A percentile compares a stretch with the other conserved stretches of the same genome.
Conservation (phyloP, 2,329 filamentous ascomycete species). For the Tolypocladium endophyticum region DNA sequence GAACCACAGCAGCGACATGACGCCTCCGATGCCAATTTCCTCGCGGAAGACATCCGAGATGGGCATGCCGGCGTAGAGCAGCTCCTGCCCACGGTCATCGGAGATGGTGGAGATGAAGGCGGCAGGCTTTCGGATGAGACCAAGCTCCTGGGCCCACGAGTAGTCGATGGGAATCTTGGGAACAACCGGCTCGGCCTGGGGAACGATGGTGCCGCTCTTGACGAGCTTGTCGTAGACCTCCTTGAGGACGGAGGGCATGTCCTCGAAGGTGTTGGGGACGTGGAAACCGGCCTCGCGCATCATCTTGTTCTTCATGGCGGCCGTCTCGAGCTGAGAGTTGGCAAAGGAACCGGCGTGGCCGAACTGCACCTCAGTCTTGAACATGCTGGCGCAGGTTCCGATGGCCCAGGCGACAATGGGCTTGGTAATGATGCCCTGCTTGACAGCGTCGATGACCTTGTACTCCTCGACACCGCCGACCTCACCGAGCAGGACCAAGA, state of each 20-base stretch:
- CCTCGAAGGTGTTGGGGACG: conserved; percentile 95
- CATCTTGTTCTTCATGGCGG: conserved; percentile 88
- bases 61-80: conserved; percentile 97
- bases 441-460: conserved; percentile 96
- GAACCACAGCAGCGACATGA: conserved; percentile 99
- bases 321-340: conserved; percentile 98
- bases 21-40: conserved; percentile 97
- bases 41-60: conserved; percentile 99
- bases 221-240: conserved; percentile 83
- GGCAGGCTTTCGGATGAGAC: conserved; percentile 98
- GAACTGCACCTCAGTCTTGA: conserved; percentile 99
- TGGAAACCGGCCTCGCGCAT: conserved; percentile 93
- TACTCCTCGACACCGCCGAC: conserved; percentile 99
- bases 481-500: conserved; percentile 89
- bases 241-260: conserved; percentile 69
- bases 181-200: conserved; percentile 77
- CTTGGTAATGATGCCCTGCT: conserved; percentile 91
- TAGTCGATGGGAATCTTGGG: conserved; percentile 99
- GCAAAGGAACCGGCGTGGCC: conserved; percentile 97
- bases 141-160: conserved; percentile 98
- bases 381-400: conserved; percentile 98
- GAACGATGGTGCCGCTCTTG: conserved; percentile 72
- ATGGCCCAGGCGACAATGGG: conserved; percentile 99
- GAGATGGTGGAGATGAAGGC: conserved; percentile 99
- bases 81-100: conserved; percentile 98